These are phyloP conservation scores for Glonium stellatum DNA, from an alignment of 495 filamentous ascomycete species.

Conservation along the genomic window DNA sequence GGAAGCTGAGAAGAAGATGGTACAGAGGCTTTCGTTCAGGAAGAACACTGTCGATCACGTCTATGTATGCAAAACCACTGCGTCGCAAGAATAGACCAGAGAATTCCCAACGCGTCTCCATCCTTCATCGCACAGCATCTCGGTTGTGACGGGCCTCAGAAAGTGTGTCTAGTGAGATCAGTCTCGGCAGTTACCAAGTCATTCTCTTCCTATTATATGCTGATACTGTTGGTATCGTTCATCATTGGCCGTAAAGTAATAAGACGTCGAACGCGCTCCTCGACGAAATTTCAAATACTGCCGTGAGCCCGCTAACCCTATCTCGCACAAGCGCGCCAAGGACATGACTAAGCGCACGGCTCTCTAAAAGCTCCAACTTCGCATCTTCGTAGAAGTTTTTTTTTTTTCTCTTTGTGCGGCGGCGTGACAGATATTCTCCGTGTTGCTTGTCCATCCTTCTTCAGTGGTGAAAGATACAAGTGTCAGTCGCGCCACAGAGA, in stretches of 20 bases:
- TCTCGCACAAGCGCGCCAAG: neutral
- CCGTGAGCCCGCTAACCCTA: neutral
- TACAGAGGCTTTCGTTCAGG: no score
- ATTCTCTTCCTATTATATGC: constrained; percentile 60
- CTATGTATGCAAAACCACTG: no score
- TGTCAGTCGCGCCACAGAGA: constrained; percentile 57
- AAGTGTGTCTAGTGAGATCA: constrained; percentile 48
- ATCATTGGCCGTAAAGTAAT: constrained; percentile 46
- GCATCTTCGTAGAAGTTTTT: constrained; percentile 27
- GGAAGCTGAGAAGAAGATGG: no score
- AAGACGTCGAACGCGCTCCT: constrained; percentile 16
- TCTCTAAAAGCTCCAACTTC: neutral
- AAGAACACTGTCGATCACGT: no score
- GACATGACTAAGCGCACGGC: neutral
- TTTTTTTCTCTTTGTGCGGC: constrained; percentile 55
- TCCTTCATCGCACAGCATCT: neutral
- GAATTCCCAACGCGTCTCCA: neutral
- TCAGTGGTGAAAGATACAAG: constrained; percentile 46
- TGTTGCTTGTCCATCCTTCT: constrained; percentile 47
- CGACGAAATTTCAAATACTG: neutral
- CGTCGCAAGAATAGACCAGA: no score
- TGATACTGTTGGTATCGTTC: constrained; percentile 40
- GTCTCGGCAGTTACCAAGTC: constrained; percentile 39
- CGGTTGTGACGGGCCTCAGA: constrained; percentile 36
- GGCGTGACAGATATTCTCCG: constrained; percentile 44